Evolutionary conservation across 768 basidiomycete genomes (phyloP), one percentile per base, ranked within the genome.

Genomic region (Macrolepiota albuminosa): DNA sequence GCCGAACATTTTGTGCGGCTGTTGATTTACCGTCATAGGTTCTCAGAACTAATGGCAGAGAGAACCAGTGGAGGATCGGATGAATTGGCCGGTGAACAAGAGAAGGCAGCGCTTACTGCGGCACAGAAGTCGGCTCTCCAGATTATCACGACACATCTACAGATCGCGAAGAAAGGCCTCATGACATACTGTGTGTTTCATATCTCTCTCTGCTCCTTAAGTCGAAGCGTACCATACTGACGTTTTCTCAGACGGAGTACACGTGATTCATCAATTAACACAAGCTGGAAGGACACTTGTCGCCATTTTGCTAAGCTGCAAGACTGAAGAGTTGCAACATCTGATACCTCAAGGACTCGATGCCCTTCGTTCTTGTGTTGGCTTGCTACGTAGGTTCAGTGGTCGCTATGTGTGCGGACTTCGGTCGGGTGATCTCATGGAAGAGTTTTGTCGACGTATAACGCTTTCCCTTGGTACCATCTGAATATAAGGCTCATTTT

Each of bases 251-350:
- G 93, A 94, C 72, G 94, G 94, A 2, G 93, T 96, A 1, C 93
- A 95, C 70, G 93, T 95, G 61, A 96, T 97, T 49, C 94, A 97
- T 69, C 95, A 97, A 71, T 77, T 96, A 60, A 95, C 94, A 4
- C 93, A 95, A 69, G 94, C 94, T 26, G 95, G 95, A 8, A 84
- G 95, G 53, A 95, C 95, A 2, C 79, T 97, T 18, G 84, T 96
- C 56, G 92, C 93, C 14, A 84, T 95, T 61, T 78, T 96, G 29
- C 79, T 96, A 54, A 92, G 92, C 70, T 94, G 93, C 75, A 91
- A 93, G 68, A 84, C 84, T n/a, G 89, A 91, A 54, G 78, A 79
- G 11, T 71, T 94, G 55, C 85, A 91, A 61, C 83, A 85, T 43
- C 70, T 95, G 64, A 91, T 94, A 55, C 83, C 91, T 18, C 84